Evolutionary conservation across 768 basidiomycete genomes (phyloP), one percentile per base, ranked within the genome.

Genomic region (Galerina marginata): DNA sequence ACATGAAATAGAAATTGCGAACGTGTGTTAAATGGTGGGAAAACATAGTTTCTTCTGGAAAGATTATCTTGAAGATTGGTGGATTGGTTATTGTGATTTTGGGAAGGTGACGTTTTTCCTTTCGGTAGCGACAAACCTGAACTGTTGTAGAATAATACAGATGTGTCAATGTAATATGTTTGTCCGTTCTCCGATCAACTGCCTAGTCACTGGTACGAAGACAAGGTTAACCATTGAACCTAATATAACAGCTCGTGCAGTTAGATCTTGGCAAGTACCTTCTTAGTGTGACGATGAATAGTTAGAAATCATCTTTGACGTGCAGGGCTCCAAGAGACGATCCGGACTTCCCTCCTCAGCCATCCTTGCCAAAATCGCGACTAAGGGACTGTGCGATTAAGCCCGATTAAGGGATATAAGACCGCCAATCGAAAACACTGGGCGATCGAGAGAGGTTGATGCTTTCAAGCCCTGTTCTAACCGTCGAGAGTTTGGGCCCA

Each of bases 1-100:
- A 81, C 60, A 79, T 72, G 46, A 78, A 74, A 66, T 75, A 69
- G 70, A 42, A 36, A 37, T 39, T 11, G 26, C 51, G 50, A 59
- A 52, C 50, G 62, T 15, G 38, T 7, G 20, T 37, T 46, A 44
- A 20, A 36, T 26, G 39, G 36, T 51, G 40, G 15, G 43, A 44
- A 56, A 12, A 9, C 23, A 29, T 38, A 15, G 38, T 25, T 56
- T 9, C 16, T 33, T 25, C 43, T 12, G 36, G 40, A 25, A n/a
- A 37, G 20, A 6, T 15, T 20, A 6, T 14, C 11, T 54, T 44
- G 45, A 11, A 39, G 48, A 25, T 12, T 25, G 20, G 14, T 15
- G 14, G 7, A 48, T 6, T 20, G 33, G 45, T 58, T 7, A 29
- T 44, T 20, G 44, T 33, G 7, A 33, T 33, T 33, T 33, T 33